Evolutionary conservation across 108 stramenopile species (phyloP).

Genomic region (Skeletonema costatum): DNA sequence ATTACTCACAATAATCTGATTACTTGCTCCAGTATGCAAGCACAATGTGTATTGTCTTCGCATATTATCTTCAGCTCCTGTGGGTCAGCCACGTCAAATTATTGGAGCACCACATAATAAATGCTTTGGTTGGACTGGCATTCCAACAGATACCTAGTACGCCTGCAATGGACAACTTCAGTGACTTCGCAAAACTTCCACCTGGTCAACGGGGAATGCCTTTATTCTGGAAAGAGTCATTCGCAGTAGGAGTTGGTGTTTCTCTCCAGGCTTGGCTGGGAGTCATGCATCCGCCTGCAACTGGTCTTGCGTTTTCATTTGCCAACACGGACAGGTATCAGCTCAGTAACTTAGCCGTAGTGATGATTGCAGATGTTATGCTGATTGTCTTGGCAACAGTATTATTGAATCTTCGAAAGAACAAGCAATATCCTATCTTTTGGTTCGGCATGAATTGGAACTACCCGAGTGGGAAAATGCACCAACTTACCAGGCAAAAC

Average conservation of each 20-base stretch:
- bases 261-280: constrained; percentile 11
- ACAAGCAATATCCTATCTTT: constrained; percentile 19
- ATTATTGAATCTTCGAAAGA: constrained; percentile 6
- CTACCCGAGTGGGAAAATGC: neutral
- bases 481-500: neutral
- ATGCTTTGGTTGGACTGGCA: constrained; percentile 7
- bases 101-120: constrained; percentile 15
- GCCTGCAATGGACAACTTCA: neutral
- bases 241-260: constrained; percentile 11
- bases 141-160: constrained; percentile 12
- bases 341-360: neutral
- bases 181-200: neutral
- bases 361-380: constrained; percentile 5
- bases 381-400: neutral
- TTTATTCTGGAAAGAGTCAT: constrained; percentile 6
- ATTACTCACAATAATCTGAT: no score
- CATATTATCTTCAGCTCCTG: constrained; percentile 10
- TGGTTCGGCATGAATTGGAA: constrained; percentile 18
- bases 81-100: constrained; percentile 19
- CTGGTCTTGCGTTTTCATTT: constrained; percentile 5
- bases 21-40: neutral
- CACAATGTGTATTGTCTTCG: constrained; percentile 18
- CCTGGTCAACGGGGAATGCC: constrained; percentile 1
- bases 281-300: constrained; percentile 25
- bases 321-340: neutral